Conservation (phyloP, 441 rosid genomes). For the Pelargonium australe region DNA sequence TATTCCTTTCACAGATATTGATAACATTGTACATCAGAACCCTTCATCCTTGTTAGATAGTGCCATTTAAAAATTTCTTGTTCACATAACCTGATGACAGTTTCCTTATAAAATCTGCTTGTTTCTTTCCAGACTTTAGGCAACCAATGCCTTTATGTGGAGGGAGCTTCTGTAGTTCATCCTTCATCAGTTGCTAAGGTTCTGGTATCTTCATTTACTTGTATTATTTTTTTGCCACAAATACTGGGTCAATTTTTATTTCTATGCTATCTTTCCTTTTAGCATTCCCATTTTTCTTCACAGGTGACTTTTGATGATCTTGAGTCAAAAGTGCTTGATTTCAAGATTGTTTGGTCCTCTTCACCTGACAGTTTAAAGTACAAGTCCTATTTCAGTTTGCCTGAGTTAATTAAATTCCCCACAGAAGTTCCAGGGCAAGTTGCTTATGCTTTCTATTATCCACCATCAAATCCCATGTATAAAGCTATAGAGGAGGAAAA, state of each 20-base stretch:
- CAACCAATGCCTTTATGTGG: slow-evolving; percentile 54
- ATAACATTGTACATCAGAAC: slow-evolving; percentile 48
- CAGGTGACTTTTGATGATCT: slow-evolving; percentile 65
- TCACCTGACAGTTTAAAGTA: slow-evolving; percentile 63
- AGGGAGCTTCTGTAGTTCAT: slow-evolving; percentile 72
- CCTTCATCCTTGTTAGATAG: slow-evolving; percentile 14
- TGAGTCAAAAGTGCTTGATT: slow-evolving; percentile 39
- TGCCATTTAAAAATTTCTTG: slow-evolving; percentile 10
- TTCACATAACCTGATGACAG: slow-evolving; percentile 13
- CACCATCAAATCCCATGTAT: slow-evolving; percentile 61
- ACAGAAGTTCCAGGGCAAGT: slow-evolving; percentile 71
- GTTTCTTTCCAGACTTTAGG: slow-evolving; percentile 47
- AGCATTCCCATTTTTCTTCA: slow-evolving; percentile 12
- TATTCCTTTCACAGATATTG: slow-evolving; percentile 75
- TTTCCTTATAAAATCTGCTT: slow-evolving; percentile 12
- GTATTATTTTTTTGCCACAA: background rate
- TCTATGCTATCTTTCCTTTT: slow-evolving; percentile 5
- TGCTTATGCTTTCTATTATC: slow-evolving; percentile 85
- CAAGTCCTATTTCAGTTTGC: slow-evolving; percentile 60
- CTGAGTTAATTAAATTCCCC: slow-evolving; percentile 84
- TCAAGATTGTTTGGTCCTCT: slow-evolving; percentile 72
- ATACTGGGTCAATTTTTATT: background rate
- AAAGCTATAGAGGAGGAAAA: slow-evolving; percentile 60
- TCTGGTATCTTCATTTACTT: slow-evolving; percentile 11
- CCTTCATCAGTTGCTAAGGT: slow-evolving; percentile 89